These are phyloP conservation scores for Globisporangium parvum DNA, from an alignment of 352 stramenopile species.

Conservation along the genomic window DNA sequence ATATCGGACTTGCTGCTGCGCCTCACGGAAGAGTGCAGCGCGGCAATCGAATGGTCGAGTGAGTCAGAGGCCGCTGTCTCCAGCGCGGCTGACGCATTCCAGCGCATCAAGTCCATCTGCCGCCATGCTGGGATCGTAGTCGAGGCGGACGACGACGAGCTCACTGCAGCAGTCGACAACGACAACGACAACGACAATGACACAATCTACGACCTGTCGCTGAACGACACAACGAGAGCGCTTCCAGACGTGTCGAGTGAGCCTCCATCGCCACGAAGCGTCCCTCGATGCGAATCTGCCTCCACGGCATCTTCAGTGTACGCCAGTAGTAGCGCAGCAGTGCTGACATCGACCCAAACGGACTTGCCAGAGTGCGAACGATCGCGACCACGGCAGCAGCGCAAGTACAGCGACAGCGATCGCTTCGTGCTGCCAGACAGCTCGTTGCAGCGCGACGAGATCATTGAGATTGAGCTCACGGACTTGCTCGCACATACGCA, in stretches of 20 bases:
- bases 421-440: neutral
- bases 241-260: neutral
- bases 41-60: neutral
- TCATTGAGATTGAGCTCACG: constrained; percentile 35
- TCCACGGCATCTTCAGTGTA: neutral
- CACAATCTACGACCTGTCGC: neutral
- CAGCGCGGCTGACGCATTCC: constrained; percentile 15
- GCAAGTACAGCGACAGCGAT: neutral
- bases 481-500: constrained; percentile 29
- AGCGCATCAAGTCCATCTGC: constrained; percentile 16
- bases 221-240: neutral
- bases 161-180: neutral
- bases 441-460: constrained; percentile 12
- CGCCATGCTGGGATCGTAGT: neutral
- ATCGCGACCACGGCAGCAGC: neutral
- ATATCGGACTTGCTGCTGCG: neutral
- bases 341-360: neutral
- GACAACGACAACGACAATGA: no score
- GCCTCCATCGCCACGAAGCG: neutral
- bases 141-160: neutral
- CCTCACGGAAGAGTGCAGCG: neutral
- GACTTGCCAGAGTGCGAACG: neutral
- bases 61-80: constrained; percentile 5
- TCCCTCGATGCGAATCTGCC: neutral
- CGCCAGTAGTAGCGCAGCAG: neutral